Conservation (phyloP, 2,329 filamentous ascomycete species). For the Allantophomopsis lycopodina region DNA sequence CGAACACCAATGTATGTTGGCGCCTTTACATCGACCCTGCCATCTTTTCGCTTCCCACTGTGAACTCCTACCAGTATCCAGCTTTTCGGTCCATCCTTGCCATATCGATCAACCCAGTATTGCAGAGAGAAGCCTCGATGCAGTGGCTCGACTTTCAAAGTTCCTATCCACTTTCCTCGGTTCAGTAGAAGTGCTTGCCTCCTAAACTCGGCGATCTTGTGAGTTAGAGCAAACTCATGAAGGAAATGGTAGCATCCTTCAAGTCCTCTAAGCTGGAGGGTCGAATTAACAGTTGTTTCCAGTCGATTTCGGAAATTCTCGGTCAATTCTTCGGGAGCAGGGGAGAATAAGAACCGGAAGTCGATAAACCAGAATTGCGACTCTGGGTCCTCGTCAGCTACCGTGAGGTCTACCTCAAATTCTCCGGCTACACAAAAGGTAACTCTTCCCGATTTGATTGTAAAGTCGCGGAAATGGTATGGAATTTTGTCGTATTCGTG, state of each 20-base stretch:
- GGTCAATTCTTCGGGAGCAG: conserved; percentile 46
- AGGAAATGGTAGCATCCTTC: conserved; percentile 73
- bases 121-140: conserved; percentile 76
- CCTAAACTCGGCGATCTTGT: conserved; percentile 74
- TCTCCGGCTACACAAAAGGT: conserved; percentile 76
- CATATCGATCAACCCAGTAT: conserved; percentile 66
- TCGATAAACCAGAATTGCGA: conserved; percentile 93
- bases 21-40: conserved; percentile 25
- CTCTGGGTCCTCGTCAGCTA: conserved; percentile 70
- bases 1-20: conserved; percentile 47
- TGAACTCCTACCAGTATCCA: conserved; percentile 83
- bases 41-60: conserved; percentile 39
- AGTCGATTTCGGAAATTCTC: conserved; percentile 51
- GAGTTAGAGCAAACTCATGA: conserved; percentile 77
- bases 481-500: conserved; percentile 70
- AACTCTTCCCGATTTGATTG: conserved; percentile 71
- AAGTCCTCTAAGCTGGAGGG: conserved; percentile 57
- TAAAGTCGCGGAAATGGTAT: conserved; percentile 61
- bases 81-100: conserved; percentile 51
- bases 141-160: conserved; percentile 63
- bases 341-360: conserved; percentile 70
- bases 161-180: conserved; percentile 62
- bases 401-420: conserved; percentile 86
- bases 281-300: conserved; percentile 58
- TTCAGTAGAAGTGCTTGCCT: conserved; percentile 63